phyloP scores from a whole-genome alignment of 257 asterid species.

The Solanum tarijense region DNA sequence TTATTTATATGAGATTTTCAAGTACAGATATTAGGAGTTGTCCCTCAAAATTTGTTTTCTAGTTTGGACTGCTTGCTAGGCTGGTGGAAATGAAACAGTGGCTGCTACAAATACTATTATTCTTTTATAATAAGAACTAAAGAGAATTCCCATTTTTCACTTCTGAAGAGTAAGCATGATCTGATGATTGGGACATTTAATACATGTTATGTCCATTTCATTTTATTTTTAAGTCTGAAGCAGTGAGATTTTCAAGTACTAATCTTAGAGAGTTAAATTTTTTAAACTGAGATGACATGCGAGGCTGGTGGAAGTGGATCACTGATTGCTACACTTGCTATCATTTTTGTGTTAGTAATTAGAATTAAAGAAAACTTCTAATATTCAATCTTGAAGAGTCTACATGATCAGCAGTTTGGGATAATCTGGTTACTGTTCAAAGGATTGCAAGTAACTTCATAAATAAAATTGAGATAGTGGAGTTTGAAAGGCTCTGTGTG shows the following conservation, averaged over 20 bases:
- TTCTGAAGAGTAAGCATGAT: not conserved
- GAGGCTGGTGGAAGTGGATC: not conserved
- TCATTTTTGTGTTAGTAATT: not conserved
- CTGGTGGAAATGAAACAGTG: not conserved
- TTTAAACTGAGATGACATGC: not conserved
- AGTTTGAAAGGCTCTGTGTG: not conserved
- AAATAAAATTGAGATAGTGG: not conserved
- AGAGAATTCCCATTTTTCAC: not conserved
- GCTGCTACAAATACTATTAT: not conserved
- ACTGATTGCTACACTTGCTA: not conserved
- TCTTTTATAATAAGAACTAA: not conserved
- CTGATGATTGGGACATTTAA: not conserved
- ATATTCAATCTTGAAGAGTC: not conserved
- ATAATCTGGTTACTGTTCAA: not conserved
- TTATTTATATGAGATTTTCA: not conserved
- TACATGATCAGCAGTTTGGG: not conserved
- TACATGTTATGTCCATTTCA: not conserved
- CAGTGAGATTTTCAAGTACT: not conserved
- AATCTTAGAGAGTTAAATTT: not conserved
- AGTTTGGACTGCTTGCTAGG: not conserved
- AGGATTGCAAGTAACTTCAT: not conserved
- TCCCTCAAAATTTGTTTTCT: not conserved
- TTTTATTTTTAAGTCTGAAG: not conserved
- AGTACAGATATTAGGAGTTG: not conserved
- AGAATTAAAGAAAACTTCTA: not conserved